Evolutionary conservation across 169 alveolate species (phyloP), one percentile per base, ranked within the genome.

Genomic region (Babesia sp.): DNA sequence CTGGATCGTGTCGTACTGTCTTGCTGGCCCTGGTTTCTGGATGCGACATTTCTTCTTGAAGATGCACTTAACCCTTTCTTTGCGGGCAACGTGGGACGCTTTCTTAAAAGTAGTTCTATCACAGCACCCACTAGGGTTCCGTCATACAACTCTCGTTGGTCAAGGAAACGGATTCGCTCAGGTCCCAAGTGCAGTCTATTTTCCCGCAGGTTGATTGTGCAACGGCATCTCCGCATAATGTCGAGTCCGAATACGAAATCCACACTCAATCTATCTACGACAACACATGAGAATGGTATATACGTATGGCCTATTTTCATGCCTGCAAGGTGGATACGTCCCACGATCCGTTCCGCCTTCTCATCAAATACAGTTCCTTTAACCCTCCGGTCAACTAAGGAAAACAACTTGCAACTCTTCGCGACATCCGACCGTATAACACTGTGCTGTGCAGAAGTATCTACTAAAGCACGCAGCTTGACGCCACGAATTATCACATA

Each of bases 181-280:
- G 92, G 94, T 20, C 93, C 95, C 73, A 94, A 91, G 28, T 87
- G 79, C 46, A 97, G 90, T 48, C 84, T 87, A 66, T 94, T 93
- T 50, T 93, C 69, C 71, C 87, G 86, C 53, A 97, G 87, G 87
- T 96, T 97, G 29, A 97, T 95, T 69, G 71, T 73, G 82, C 98
- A 95, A 85, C 92, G 91, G 86, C 94, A 94, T 63, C 98, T 90
- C 69, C 93, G 90, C 60, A 96, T 84, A 84, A 94, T 85, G 83
- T 97, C 99, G 36, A 97, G 87, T 18, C 99, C 99, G 55, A 97
- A 91, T 31, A 97, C 76, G 81, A 96, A 94, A 67, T 95, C 98
- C 53, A 96, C 79, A 46, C 87, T 87, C 74, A 85, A 90, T 33
- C 86, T 91, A 68, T 96, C 99, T 54, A 97, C 82, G n/a, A 97